Evolutionary conservation across 2,329 filamentous ascomycete genomes (phyloP), one percentile per base, ranked within the genome.

Genomic region (Fusarium lateritium): DNA sequence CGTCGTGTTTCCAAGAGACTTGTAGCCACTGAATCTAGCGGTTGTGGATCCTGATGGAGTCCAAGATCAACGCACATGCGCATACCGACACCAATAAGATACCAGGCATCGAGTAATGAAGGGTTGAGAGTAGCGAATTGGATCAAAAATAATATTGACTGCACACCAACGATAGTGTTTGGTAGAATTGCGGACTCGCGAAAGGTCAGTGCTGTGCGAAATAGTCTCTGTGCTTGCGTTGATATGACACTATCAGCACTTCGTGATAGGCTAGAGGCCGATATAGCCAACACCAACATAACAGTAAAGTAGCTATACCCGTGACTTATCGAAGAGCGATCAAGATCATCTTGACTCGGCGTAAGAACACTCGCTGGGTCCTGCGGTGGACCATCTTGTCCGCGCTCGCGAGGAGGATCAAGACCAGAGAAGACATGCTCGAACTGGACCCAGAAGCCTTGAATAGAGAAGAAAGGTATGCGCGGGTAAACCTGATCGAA

Each of bases 1-100:
- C 58, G 58, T 1, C 60, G 7, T 19, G 60, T 63, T 8, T 63
- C 58, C 5, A 63, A 2, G 0, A 63, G 28, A 8, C 60, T 63
- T 0, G 24, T 42, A 2, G 45, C 36, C 1, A 63, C 10, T 0
- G 38, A 57, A 1, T 63, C 33, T 3, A 26, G 11, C 19, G 58
- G 43, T 1, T 49, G 38, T 0, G 60, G 60, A 49, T 63, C 60
- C 19, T 63, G 60, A 11, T 63, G 60, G 0, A 63, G 33, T 0
- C 60, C 60, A 2, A 63, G 58, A 2, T 63, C 60, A 7, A 63
- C 60, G 7, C 58, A 63, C 60, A 63, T 63, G 0, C 60, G 50
- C 57, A 63, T 63, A 0, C 60, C 60, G 1, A 63, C 60, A 1
- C 60, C 60, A 2, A 63, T 63, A 2, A 63, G 33, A 17, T 63